A percentile compares a stretch with the other conserved stretches of the same genome.
Conservation (phyloP, 1,284 basidiomycete species). For the Sporisorium graminicola region DNA sequence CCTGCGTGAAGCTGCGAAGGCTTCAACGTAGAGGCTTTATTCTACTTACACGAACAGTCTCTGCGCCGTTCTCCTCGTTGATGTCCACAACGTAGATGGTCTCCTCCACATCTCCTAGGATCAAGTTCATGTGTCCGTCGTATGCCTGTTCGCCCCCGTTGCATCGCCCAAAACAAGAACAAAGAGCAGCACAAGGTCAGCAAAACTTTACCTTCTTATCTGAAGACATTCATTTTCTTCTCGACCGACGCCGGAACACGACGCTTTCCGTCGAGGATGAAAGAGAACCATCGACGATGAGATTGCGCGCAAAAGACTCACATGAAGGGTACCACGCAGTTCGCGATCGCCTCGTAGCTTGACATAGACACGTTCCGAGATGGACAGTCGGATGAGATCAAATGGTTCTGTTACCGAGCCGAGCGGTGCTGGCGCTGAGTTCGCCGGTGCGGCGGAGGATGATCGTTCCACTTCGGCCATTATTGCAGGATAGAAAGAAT, state of each 20-base stretch:
- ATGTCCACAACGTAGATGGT: conserved; percentile 67
- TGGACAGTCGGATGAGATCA: conserved; percentile 93
- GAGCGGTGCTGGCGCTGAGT: conserved; percentile 21
- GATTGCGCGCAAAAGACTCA: conserved; percentile 8
- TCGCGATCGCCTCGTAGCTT: conserved; percentile 96
- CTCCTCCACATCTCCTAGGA: conserved; percentile 96
- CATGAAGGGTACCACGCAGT: conserved; percentile 88
- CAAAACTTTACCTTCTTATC: not conserved
- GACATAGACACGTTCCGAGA: conserved; percentile 95
- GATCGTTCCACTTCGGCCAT: conserved; percentile 46
- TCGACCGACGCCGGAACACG: not conserved
- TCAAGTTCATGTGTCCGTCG: conserved; percentile 99
- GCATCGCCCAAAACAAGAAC: too few species aligned
- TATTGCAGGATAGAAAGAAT: too few species aligned
- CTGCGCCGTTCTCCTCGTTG: conserved; percentile 71
- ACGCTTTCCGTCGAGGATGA: not conserved
- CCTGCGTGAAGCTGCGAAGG: too few species aligned
- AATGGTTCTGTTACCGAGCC: conserved; percentile 86
- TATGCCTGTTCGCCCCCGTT: conserved; percentile 76
- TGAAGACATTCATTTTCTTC: too few species aligned
- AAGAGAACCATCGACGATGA: not conserved
- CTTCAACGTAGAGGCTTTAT: not conserved
- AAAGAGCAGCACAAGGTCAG: not conserved
- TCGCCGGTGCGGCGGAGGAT: conserved; percentile 18
- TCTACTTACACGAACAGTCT: conserved; percentile 72